Conservation (phyloP, 345 rosid species). For the Euphorbia tirucalli region DNA sequence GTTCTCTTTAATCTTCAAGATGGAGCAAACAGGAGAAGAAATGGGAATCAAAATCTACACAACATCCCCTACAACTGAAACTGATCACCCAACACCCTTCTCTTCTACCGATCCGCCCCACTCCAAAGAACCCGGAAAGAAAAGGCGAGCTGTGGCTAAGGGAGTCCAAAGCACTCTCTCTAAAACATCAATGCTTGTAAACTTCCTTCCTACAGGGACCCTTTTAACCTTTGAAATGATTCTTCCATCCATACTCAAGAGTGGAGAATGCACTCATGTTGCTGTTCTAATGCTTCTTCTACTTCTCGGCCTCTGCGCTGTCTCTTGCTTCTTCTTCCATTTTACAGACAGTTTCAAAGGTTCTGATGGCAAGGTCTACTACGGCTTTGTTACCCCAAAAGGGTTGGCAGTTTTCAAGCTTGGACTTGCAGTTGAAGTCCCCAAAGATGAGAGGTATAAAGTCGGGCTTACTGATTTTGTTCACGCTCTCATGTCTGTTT, state of each 20-base stretch:
- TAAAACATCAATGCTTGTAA: slow-evolving; percentile 64
- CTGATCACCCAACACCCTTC: slow-evolving; percentile 4
- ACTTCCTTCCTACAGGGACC: slow-evolving; percentile 77
- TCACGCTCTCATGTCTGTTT: slow-evolving; percentile 67
- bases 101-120: background rate
- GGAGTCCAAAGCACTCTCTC: slow-evolving; percentile 75
- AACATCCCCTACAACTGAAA: slow-evolving; percentile 37
- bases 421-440: slow-evolving; percentile 41
- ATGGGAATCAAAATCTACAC: slow-evolving; percentile 59
- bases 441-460: slow-evolving; percentile 55
- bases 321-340: slow-evolving; percentile 75
- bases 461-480: slow-evolving; percentile 57
- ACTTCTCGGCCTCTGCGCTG: slow-evolving; percentile 51
- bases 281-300: slow-evolving; percentile 53
- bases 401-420: slow-evolving; percentile 72
- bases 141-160: slow-evolving; percentile 55
- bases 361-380: slow-evolving; percentile 60
- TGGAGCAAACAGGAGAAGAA: slow-evolving; percentile 55
- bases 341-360: slow-evolving; percentile 70
- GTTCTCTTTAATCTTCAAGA: background rate
- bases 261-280: slow-evolving; percentile 57
- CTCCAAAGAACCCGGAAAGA: slow-evolving; percentile 33
- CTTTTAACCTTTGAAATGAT: slow-evolving; percentile 80
- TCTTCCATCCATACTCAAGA: slow-evolving; percentile 55
- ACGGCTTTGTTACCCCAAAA: slow-evolving; percentile 61